Conservation (phyloP, 1,284 basidiomycete genomes). For the Meripilus lineatus region DNA sequence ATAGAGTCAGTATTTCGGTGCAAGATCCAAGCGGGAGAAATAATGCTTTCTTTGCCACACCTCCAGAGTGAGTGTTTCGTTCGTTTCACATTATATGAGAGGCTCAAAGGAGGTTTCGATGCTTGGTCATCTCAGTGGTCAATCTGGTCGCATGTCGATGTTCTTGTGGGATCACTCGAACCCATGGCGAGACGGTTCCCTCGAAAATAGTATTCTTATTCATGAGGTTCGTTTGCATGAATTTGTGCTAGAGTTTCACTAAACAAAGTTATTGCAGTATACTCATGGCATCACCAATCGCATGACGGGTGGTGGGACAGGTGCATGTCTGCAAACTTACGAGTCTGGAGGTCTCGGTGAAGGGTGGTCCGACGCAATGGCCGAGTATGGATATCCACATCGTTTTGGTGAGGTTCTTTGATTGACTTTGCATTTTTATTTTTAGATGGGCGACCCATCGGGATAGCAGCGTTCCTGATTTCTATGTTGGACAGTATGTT, state of each 20-base stretch:
- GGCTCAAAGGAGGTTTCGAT: no score
- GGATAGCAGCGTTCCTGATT: conserved; percentile 32
- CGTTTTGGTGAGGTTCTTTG: background rate
- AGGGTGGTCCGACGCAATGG: conserved; percentile 51
- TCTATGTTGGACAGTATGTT: conserved; percentile 35
- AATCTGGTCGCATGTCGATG: conserved; percentile 30
- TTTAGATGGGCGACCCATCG: conserved; percentile 31
- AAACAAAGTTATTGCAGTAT: conserved; percentile 15
- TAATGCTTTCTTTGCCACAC: conserved; percentile 41
- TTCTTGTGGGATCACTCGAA: conserved; percentile 36
- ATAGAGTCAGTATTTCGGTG: conserved; percentile 35
- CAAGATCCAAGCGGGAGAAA: conserved; percentile 33
- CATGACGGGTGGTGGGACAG: conserved; percentile 49
- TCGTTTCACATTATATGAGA: no score
- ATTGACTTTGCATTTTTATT: background rate
- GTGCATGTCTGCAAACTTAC: conserved; percentile 40
- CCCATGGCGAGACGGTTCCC: conserved; percentile 40
- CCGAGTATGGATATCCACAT: conserved; percentile 29
- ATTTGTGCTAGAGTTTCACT: background rate
- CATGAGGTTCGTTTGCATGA: conserved; percentile 30
- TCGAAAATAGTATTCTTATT: conserved; percentile 44
- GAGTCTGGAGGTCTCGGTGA: conserved; percentile 50
- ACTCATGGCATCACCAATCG: conserved; percentile 48
- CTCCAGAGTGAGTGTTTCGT: no score
- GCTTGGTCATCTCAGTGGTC: no score